Conservation (phyloP, 2,329 filamentous ascomycete genomes). For the Paracoccidioides lutzii region DNA sequence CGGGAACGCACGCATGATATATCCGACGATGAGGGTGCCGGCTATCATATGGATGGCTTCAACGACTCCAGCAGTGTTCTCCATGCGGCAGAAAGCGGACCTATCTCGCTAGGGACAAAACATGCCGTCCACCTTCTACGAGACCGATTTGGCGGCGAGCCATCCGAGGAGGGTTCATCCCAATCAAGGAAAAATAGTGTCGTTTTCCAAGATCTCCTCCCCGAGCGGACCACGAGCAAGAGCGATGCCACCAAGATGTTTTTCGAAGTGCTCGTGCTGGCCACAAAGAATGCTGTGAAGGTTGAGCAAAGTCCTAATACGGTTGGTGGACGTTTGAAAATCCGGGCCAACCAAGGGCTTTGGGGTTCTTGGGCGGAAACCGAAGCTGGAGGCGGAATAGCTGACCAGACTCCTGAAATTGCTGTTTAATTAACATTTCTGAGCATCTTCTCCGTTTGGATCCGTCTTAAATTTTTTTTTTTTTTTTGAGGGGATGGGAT, state of each 20-base stretch:
- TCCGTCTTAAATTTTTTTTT: too few species aligned
- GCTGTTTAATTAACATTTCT: conserved; percentile 5
- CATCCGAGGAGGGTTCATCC: conserved; percentile 53
- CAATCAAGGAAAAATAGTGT: conserved; percentile 65
- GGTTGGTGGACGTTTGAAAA: conserved; percentile 67
- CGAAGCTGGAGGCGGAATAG: conserved; percentile 36
- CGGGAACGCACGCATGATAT: conserved; percentile 24
- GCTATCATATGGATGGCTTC: conserved; percentile 47
- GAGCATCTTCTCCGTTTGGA: too few species aligned
- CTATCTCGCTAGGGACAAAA: conserved; percentile 81
- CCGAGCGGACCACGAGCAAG: conserved; percentile 65
- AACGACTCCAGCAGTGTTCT: conserved; percentile 66
- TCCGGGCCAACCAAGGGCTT: conserved; percentile 84
- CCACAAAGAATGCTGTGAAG: conserved; percentile 95
- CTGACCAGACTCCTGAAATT: conserved; percentile 22
- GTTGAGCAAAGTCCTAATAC: conserved; percentile 67
- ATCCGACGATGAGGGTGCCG: conserved; percentile 36
- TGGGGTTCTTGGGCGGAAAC: conserved; percentile 94
- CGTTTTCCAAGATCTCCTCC: conserved; percentile 82
- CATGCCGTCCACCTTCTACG: conserved; percentile 91
- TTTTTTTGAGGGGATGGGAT: conserved; percentile 15
- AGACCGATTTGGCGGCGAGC: conserved; percentile 58
- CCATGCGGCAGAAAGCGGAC: conserved; percentile 71
- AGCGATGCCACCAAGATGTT: conserved; percentile 99
- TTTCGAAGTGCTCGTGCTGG: conserved; percentile 89